Evolutionary conservation across 2,329 filamentous ascomycete species (phyloP), one percentile per base, ranked within the genome.

Genomic region (Fusarium newnesense): DNA sequence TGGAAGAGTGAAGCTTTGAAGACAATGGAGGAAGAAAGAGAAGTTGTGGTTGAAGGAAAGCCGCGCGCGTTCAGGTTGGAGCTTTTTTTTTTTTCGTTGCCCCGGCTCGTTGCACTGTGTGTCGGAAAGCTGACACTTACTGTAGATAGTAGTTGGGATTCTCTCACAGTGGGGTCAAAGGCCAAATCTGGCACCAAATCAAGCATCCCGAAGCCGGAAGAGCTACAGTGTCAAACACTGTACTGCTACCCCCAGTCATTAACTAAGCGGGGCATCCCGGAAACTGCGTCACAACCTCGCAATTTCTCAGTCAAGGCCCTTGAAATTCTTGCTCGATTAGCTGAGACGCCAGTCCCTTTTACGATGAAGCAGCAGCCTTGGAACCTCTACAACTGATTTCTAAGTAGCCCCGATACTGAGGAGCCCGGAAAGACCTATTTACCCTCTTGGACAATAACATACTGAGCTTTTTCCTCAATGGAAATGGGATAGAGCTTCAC

Each of bases 81-180:
- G 71, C 73, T 70, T 76, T 77, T 76, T 76, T 74, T 76, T 77
- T 77, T 76, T 75, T 76, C 64, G 57, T 72, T 47, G 26, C 47
- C 70, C 57, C 63, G 54, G 68, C 66, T 56, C 50, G 47, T 13
- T 15, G 44, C 18, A 66, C 76, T 24, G 76, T 77, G 67, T 54
- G 60, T 52, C 21, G 21, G 28, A 7, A 5, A 2, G 0, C 4
- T 15, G 26, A 8, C 2, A 11, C 30, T 19, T 11, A 75, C 70
- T 50, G 75, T 63, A n/a, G 13, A 30, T 9, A 12, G 10, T 24
- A 24, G 53, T 9, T 43, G 18, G 15, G 19, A 59, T 68, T 63
- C 54, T 60, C 64, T 68, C 26, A 21, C 36, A 53, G 67, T 24
- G 65, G 59, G 26, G 46, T 18, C 57, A 21, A 52, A 36, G 26